These are phyloP conservation scores for Fusarium luffae DNA, from an alignment of 2,329 filamentous ascomycete genomes.

Conservation along the genomic window DNA sequence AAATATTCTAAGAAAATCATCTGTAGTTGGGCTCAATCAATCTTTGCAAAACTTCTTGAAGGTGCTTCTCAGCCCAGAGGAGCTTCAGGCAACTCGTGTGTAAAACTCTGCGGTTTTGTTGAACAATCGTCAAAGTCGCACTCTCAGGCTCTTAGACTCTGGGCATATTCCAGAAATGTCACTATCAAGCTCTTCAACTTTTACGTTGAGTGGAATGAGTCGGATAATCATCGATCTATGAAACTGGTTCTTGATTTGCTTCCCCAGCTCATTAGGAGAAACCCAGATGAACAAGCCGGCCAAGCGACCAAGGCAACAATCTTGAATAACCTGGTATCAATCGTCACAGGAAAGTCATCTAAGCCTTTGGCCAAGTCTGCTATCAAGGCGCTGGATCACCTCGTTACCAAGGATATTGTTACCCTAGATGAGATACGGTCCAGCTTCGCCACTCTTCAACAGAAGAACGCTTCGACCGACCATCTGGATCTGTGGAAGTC, in stretches of 20 bases:
- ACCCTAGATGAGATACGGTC: constrained; percentile 58
- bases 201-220: constrained; percentile 75
- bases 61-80: constrained; percentile 65
- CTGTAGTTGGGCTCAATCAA: constrained; percentile 50
- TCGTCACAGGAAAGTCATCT: constrained; percentile 69
- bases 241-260: constrained; percentile 70
- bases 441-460: constrained; percentile 56
- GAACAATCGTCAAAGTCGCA: constrained; percentile 67
- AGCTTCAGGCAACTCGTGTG: constrained; percentile 65
- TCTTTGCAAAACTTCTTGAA: constrained; percentile 61
- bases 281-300: constrained; percentile 57
- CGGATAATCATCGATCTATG: constrained; percentile 72
- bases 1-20: constrained; percentile 39
- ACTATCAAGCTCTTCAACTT: constrained; percentile 67
- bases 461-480: constrained; percentile 28
- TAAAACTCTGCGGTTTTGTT: constrained; percentile 71
- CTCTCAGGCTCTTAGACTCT: constrained; percentile 55
- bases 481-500: constrained; percentile 59
- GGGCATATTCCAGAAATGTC: constrained; percentile 64
- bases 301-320: constrained; percentile 57
- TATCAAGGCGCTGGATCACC: constrained; percentile 73
- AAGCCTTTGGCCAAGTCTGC: constrained; percentile 76
- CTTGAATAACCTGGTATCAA: constrained; percentile 64
- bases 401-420: constrained; percentile 70
- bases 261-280: constrained; percentile 61